Evolutionary conservation across 805 yeast genomes (phyloP), one percentile per base, ranked within the genome.

Genomic region (Cyberlindnera bimundalis): DNA sequence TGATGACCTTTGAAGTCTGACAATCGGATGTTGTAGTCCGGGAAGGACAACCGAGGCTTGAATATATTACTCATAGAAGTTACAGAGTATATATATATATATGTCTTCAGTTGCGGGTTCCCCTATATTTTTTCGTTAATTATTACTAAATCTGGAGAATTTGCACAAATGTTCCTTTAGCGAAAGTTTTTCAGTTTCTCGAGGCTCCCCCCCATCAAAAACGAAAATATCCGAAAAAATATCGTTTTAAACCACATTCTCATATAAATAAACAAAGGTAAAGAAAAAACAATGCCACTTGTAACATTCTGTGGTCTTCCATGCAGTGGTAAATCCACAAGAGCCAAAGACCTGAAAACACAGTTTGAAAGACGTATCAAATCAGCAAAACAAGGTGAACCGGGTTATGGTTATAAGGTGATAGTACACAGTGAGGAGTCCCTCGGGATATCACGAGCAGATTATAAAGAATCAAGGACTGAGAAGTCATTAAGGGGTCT

Each of bases 1-100:
- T 91, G 98, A 58, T 90, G 97, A 11, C 97, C 96, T 52, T 87
- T 87, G 64, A 88, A 88, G 59, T 85, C 89, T 1, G 93, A 79
- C 16, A 83, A 62, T 1, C 79, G 70, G 12, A 89, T 74, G 37
- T 77, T 76, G 58, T 84, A 84, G 12, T 73, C 70, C 2, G 96
- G 96, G 53, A 90, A 90, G n/a, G 61, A 58, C 26, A 66, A 55
- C 37, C 97, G 64, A 1, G 97, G 96, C 12, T 72, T 58, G 56
- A 88, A 88, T 4, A 29, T 9, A 17, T 8, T 14, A 6, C 19
- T 16, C 20, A 29, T 29, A 23, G 10, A 8, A n/a, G n/a, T n/a
- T n/a, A n/a, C n/a, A n/a, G n/a, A n/a, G n/a, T n/a, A n/a, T n/a
- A n/a, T n/a, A n/a, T n/a, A n/a, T n/a, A n/a, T n/a, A n/a, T n/a